Evolutionary conservation across 2,329 filamentous ascomycete genomes (phyloP).

Genomic region (Aaosphaeria arxii): DNA sequence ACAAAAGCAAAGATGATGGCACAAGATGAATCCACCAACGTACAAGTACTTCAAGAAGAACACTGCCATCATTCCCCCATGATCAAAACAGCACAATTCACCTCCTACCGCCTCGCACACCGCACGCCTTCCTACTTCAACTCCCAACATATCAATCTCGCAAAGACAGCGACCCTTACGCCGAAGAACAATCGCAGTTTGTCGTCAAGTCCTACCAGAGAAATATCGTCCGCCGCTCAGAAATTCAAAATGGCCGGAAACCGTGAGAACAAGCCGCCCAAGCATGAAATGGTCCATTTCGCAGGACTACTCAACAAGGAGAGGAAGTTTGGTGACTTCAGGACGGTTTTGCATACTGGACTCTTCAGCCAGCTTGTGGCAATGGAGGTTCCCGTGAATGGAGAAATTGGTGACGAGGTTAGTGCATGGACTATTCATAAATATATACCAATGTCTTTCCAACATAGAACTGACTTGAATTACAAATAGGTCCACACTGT

Average conservation of each 20-base stretch:
- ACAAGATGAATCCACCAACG: not conserved
- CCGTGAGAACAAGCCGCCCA: constrained; percentile 22
- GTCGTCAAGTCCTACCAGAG: not conserved
- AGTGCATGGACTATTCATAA: constrained; percentile 1
- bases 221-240: not conserved
- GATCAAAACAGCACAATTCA: constrained; percentile 20
- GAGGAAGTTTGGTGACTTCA: constrained; percentile 57
- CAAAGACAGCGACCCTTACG: not conserved
- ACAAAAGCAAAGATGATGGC: not conserved
- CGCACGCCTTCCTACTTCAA: constrained; percentile 5
- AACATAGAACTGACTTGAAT: too few relatives aligned
- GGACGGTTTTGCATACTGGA: constrained; percentile 61
- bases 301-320: constrained; percentile 54
- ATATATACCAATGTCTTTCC: too few relatives aligned
- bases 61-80: constrained; percentile 10
- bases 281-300: constrained; percentile 59
- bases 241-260: constrained; percentile 25
- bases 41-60: not conserved
- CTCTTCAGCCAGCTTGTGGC: constrained; percentile 61
- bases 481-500: constrained; percentile 50
- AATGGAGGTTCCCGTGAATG: constrained; percentile 62
- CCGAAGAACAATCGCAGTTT: not conserved
- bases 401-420: constrained; percentile 66
- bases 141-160: not conserved
- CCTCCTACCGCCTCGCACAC: constrained; percentile 11